Conservation (phyloP, 2,329 filamentous ascomycete species). For the Stylonectria norvegica region DNA sequence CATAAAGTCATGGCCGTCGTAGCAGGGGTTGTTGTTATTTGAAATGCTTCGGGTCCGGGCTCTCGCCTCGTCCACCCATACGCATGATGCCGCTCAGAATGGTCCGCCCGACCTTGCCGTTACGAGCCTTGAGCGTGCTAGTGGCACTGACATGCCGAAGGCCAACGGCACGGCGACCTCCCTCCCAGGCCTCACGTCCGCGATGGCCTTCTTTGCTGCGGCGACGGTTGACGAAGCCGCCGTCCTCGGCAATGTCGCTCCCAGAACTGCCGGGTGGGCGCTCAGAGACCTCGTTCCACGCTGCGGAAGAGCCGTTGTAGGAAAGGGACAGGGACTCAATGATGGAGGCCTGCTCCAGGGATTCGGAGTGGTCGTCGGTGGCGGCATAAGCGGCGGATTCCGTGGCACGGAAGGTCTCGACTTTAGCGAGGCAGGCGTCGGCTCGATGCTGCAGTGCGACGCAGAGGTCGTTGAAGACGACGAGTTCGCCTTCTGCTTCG, state of each 20-base stretch:
- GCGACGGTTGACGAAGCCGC: constrained; percentile 14
- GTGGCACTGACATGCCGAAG: constrained; percentile 29
- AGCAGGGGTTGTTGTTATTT: no score
- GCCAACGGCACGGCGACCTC: constrained; percentile 24
- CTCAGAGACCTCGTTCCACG: constrained; percentile 29
- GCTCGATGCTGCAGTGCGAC: constrained; percentile 48
- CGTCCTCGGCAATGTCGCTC: constrained; percentile 40
- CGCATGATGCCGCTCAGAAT: constrained; percentile 45
- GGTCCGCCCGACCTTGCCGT: constrained; percentile 40
- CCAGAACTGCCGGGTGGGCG: constrained; percentile 49
- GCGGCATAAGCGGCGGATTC: constrained; percentile 31
- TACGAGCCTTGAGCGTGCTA: constrained; percentile 34
- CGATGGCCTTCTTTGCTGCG: constrained; percentile 33
- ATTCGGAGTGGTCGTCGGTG: constrained; percentile 43
- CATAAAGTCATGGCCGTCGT: no score
- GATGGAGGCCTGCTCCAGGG: constrained; percentile 43
- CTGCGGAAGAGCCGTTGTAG: constrained; percentile 25
- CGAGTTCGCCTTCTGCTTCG: constrained; percentile 47
- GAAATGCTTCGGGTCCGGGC: constrained; percentile 39
- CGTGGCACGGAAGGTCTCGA: constrained; percentile 43
- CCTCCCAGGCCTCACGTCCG: constrained; percentile 27
- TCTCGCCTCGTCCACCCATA: constrained; percentile 40
- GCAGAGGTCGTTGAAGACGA: constrained; percentile 52
- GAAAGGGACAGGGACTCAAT: constrained; percentile 34
- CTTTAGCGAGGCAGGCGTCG: constrained; percentile 48